Percentiles rank a stretch among this genome's conserved stretches.
These are phyloP conservation scores for Eragrostis nindensis DNA, from an alignment of 176 grass and related monocot species.

Conservation along the genomic window DNA sequence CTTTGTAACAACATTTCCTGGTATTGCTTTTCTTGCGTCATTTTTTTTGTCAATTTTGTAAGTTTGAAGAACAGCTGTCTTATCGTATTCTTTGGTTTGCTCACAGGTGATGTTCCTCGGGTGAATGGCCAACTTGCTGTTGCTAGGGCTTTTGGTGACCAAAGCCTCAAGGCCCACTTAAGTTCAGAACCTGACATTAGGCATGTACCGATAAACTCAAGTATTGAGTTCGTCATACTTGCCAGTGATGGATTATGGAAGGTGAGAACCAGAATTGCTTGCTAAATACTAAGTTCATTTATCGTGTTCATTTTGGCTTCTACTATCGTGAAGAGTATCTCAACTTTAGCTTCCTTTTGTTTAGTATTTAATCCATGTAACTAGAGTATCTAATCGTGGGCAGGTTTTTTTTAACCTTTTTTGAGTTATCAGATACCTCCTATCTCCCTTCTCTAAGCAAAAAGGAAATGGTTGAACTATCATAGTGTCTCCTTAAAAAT, in stretches of 20 bases:
- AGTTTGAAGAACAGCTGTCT: conserved; percentile 1
- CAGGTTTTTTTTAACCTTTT: background rate
- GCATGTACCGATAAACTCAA: conserved; percentile 76
- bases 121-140: conserved; percentile 99
- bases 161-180: conserved; percentile 95
- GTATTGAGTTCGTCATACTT: conserved; percentile 91
- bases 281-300: background rate
- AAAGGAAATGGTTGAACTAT: background rate
- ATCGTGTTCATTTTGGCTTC: background rate
- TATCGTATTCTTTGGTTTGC: conserved; percentile 11
- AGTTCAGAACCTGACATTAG: conserved; percentile 93
- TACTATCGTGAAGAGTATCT: background rate
- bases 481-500: background rate
- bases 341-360: background rate
- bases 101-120: conserved; percentile 90
- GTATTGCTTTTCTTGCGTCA: conserved; percentile 51
- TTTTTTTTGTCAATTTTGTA: conserved; percentile 20
- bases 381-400: background rate
- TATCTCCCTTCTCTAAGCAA: background rate
- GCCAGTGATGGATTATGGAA: conserved; percentile 99
- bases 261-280: conserved; percentile 52
- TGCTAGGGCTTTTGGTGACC: conserved; percentile 96
- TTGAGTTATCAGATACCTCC: background rate
- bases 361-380: background rate
- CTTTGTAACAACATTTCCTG: conserved; percentile 96